These are phyloP conservation scores for Neurospora sp. DNA, from an alignment of 495 filamentous ascomycete genomes.

Conservation along the genomic window DNA sequence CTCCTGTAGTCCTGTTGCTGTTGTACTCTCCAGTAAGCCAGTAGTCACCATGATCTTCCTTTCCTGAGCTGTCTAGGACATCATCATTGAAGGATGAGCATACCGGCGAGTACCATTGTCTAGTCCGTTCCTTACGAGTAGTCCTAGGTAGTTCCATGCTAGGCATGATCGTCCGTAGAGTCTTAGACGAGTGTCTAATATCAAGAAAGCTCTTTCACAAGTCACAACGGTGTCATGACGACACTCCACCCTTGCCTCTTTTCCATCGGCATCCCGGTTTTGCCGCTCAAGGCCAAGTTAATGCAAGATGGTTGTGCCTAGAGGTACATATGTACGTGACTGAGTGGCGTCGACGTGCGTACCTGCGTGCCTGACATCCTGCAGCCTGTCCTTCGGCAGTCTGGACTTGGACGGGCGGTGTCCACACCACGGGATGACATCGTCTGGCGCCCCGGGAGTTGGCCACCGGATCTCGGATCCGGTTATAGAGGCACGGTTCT, in stretches of 20 bases:
- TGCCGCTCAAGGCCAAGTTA: not conserved
- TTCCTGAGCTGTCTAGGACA: not conserved
- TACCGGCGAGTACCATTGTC: not conserved
- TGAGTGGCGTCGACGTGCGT: not conserved
- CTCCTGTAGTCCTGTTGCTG: not conserved
- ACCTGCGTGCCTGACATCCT: not conserved
- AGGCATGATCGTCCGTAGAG: not conserved
- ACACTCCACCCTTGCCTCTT: not conserved
- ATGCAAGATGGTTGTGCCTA: not conserved
- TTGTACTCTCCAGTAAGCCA: not conserved
- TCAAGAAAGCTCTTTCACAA: not conserved
- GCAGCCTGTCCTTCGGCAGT: not conserved
- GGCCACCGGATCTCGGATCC: too few species aligned
- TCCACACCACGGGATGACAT: not conserved
- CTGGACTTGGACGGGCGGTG: not conserved
- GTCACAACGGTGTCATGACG: not conserved
- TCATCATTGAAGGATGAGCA: not conserved
- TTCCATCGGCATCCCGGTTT: not conserved
- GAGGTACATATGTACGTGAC: not conserved
- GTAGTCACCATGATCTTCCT: not conserved
- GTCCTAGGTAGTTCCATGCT: not conserved
- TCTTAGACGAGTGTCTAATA: not conserved
- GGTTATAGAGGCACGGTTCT: too few species aligned
- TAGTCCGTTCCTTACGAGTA: not conserved
- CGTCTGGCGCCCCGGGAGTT: not conserved